Evolutionary conservation across 73 alveolate species (phyloP), one percentile per base, ranked within the genome.

Genomic region (Paramecium sonneborni): DNA sequence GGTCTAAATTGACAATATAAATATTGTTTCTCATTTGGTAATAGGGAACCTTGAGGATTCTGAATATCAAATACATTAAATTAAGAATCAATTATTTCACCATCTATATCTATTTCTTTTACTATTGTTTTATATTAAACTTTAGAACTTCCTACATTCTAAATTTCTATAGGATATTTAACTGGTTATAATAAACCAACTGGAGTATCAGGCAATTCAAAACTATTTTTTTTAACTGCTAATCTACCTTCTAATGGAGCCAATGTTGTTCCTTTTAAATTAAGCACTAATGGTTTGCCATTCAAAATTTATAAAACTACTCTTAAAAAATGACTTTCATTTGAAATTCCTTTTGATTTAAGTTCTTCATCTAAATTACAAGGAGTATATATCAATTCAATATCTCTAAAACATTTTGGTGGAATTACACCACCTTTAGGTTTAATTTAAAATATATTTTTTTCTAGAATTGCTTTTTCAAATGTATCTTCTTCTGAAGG

Each of bases 151-250:
- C 99, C 99, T 21, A 98, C 96, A 92, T 98, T 98, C 90, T 95
- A 93, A 67, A 98, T 93, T 87, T 98, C 99, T 35, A 98, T 95
- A 26, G 99, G 99, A 52, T 98, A 96, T 21, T 98, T 97, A 8
- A 98, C 97, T 62, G 99, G 97, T 94, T 96, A 97, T 92, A 97
- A 97, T 70, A 97, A 92, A 26, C 99, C 99, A 28, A 98, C 97
- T 0, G 99, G 99, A 11, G 97, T 96, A 46, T 98, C 98, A 21
- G 99, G 98, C 76, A 98, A 93, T 58, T 96, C 93, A 55, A 94
- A 97, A 15, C 72, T 85, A 20, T 94, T 94, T 32, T 97, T 97
- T 91, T 98, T 97, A 30, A 97, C 96, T 85, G 96, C 97, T 46
- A 95, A 92, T 79, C 94, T 79, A 41, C 99, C 98, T 70, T 97